Conservation (phyloP, 495 filamentous ascomycete genomes). For the Tirmania nivea region DNA sequence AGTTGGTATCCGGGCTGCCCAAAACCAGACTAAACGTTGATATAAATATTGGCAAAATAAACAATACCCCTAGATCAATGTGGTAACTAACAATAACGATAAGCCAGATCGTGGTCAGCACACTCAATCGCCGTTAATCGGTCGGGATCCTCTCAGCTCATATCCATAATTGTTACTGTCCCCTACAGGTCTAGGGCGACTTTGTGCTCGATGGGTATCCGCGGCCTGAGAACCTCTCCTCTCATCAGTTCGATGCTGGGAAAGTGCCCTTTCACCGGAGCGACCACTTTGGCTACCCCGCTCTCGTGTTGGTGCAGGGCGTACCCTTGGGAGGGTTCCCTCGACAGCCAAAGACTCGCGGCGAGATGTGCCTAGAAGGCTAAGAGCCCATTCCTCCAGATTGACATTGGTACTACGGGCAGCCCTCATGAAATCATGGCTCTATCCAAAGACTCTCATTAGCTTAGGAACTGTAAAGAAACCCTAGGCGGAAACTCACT, state of each 20-base stretch:
- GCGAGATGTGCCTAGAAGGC: slow-evolving; percentile 8
- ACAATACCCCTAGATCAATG: neutral
- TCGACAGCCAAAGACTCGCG: neutral
- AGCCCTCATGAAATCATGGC: slow-evolving; percentile 19
- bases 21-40: too few species aligned
- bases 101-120: neutral
- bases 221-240: neutral
- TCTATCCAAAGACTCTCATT: neutral
- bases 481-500: neutral
- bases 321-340: neutral
- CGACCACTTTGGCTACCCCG: neutral
- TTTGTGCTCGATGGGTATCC: too few species aligned
- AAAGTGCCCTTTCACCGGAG: neutral
- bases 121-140: neutral
- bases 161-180: neutral
- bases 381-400: slow-evolving; percentile 17
- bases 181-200: too few species aligned
- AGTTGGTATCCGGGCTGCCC: too few species aligned
- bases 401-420: slow-evolving; percentile 19
- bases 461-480: too few species aligned
- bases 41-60: too few species aligned
- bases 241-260: neutral
- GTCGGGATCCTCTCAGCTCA: neutral
- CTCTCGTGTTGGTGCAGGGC: neutral
- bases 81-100: neutral